Base-by-base conservation (phyloP, 2,329 filamentous ascomycete species). In the Aurifilum marmelostoma region DNA sequence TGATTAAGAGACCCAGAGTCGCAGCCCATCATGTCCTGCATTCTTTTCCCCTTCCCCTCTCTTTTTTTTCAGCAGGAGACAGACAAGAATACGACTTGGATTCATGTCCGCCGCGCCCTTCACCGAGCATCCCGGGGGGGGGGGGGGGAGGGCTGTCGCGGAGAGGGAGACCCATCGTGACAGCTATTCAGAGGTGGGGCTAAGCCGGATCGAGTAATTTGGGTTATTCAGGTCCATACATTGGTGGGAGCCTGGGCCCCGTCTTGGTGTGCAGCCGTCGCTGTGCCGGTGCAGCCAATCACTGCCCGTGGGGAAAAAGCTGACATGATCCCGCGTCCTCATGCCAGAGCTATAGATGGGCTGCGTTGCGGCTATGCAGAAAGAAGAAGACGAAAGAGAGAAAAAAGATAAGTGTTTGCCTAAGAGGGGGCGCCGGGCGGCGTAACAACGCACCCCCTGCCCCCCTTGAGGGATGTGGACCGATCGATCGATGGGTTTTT, bases 171-270 rank as follows among this genome's bases (percentile, higher is more conserved):
- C 24, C 59, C 59, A 62, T 41, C 34, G 34, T 43, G 39, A 62
- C 32, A n/a, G 41, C 61, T 32, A 8, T 11, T 24, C n/a, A 41
- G 43, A 34, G 18, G 54, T 39, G n/a, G n/a, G 27, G 58, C 65
- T 50, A 59, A 34, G 59, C 65, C 65, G 9, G 9, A 67, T 27
- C 5, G 12, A n/a, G 65, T 62, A 67, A 62, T 67, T 5, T n/a
- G 16, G 65, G 65, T 67, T 61, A 67, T 67, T 67, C 65, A 67
- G 29, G 34, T 24, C 65, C 43, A 2, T 47, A 47, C 43, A 47
- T 47, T 47, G 43, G 43, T n/a, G n/a, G n/a, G 43, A 47, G 43
- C 18, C 21, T 47, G 43, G n/a, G 43, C 21, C 21, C 21, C n/a
- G 21, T 7, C 21, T 47, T 47, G 43, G 43, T 47, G 21, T 47